Evolutionary conservation across 2,329 filamentous ascomycete species (phyloP), one percentile per base, ranked within the genome.

Genomic region (Mycosphaerella arachidis): DNA sequence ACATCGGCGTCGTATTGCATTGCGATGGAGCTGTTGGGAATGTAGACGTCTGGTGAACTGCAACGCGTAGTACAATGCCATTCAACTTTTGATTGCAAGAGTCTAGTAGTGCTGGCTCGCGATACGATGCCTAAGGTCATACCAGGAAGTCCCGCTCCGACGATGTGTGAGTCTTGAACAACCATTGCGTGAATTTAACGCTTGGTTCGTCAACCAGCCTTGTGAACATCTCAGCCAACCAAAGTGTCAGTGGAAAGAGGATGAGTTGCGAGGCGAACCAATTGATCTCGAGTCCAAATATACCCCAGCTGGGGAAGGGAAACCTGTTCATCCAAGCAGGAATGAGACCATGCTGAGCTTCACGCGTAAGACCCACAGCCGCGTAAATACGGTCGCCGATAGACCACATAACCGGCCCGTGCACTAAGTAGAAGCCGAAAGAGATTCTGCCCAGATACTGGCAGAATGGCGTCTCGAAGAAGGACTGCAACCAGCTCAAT

Each of bases 391-490:
- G 74, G 65, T 84, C 85, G 10, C 83, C 83, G 18, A 81, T 66
- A 1, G 78, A 78, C 65, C 84, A 82, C 0, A 88, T 73, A 1
- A 88, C 70, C 0, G 85, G 85, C 0, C 85, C 85, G 63, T 88
- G 86, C 5, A 87, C 78, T 5, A 88, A 75, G 70, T 88, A 89
- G 4, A 88, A 73, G 0, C 81, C 76, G 67, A 82, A 89, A 0
- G 84, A 86, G 55, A 87, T 78, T 48, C 81, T 79, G 0, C 85
- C 86, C 3, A 88, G 77, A 61, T 86, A 86, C 66, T 86, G 85
- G 65, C 80, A 82, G 65, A 85, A 81, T 13, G 74, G 73, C 0
- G 74, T 77, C 70, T 86, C 84, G 67, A 87, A 86, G 67, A 86
- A 82, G 1, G 71, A 62, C 70, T 80, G 40, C 13, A 87, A 74